Percentiles rank a stretch among this genome's conserved stretches.
Evolutionary conservation across 306 rosid species (phyloP).

Genomic region (Morella rubra): DNA sequence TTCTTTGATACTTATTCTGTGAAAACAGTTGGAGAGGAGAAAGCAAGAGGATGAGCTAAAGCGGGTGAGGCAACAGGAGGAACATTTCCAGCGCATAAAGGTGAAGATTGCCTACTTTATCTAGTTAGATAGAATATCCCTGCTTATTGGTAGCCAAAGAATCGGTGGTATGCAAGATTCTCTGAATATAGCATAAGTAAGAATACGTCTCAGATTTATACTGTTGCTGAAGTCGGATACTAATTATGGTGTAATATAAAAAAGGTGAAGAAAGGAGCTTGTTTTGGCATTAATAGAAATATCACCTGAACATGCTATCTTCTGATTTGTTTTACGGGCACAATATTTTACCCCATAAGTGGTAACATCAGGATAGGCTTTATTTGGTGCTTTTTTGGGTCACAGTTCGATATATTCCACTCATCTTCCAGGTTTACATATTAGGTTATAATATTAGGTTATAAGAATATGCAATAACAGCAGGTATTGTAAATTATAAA

Average conservation of each 20-base stretch:
- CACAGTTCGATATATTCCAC: neutral
- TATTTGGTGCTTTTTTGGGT: neutral
- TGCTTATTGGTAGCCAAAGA: neutral
- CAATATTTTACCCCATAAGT: neutral
- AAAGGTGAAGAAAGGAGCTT: neutral
- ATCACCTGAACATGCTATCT: neutral
- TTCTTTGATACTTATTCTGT: slow-evolving; percentile 23
- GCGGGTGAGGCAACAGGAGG: slow-evolving; percentile 95
- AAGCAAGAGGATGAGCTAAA: slow-evolving; percentile 91
- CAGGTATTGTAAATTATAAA: neutral
- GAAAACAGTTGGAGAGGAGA: slow-evolving; percentile 87
- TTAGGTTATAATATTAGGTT: neutral
- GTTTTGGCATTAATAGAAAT: neutral
- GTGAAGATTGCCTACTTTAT: slow-evolving; percentile 39
- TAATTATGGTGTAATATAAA: neutral
- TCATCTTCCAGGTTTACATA: neutral
- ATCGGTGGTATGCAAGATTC: neutral
- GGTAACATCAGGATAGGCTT: neutral
- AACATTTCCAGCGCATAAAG: slow-evolving; percentile 86
- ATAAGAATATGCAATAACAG: too few relatives aligned
- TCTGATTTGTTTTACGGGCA: neutral
- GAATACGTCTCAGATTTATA: neutral
- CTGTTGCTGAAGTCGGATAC: neutral
- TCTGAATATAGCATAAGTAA: neutral
- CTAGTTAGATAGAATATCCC: neutral